Evolutionary conservation across 2,329 filamentous ascomycete genomes (phyloP).

Genomic region (Arthrocladium fulminans): DNA sequence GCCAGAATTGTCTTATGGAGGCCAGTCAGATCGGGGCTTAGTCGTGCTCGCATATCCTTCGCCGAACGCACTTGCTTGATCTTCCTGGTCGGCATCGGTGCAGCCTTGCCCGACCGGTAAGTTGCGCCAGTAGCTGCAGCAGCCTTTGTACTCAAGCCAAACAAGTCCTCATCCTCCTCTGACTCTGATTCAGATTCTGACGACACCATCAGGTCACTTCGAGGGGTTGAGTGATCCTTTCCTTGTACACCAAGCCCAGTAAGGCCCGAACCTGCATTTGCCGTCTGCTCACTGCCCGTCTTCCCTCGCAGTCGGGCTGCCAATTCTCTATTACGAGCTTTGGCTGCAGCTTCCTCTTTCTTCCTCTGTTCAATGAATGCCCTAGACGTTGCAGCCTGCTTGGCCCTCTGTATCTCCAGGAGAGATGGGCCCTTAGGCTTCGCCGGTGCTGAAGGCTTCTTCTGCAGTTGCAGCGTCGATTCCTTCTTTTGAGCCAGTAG

Average conservation of each 20-base stretch:
- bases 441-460: conserved; percentile 7
- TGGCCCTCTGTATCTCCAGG: conserved; percentile 15
- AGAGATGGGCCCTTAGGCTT: conserved; percentile 12
- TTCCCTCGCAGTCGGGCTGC: conserved; percentile 56
- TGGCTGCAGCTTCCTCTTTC: conserved; percentile 64
- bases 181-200: conserved; percentile 62
- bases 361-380: conserved; percentile 66
- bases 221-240: conserved; percentile 63
- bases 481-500: conserved; percentile 19
- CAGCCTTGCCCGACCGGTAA: conserved; percentile 38
- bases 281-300: conserved; percentile 48
- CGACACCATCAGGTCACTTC: conserved; percentile 83
- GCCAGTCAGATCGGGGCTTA: conserved; percentile 78
- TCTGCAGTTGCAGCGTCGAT: conserved; percentile 9
- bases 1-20: conserved; percentile 78
- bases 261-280: conserved; percentile 70
- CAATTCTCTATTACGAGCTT: conserved; percentile 60
- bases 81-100: conserved; percentile 63
- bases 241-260: conserved; percentile 62
- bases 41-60: conserved; percentile 87
- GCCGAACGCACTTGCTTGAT: conserved; percentile 67
- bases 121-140: conserved; percentile 34
- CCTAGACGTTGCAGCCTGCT: conserved; percentile 31
- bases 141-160: conserved; percentile 41
- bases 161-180: conserved; percentile 65